Base-by-base conservation (phyloP, 2,329 filamentous ascomycete genomes). In the Tolypocladium tropicale region DNA sequence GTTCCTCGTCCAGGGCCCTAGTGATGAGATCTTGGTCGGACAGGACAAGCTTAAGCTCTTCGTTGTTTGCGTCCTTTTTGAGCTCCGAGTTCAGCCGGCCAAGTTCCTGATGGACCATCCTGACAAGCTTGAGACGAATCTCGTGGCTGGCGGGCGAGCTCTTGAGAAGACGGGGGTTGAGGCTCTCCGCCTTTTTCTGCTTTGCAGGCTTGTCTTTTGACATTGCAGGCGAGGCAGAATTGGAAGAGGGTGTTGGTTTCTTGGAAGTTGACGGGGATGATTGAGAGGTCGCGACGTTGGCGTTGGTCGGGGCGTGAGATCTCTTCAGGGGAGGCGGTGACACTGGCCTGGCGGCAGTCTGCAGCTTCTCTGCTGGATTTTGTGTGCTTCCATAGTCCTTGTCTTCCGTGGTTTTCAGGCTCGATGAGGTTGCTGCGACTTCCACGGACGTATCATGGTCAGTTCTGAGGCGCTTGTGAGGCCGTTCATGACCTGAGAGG, bases 1-100 rank as follows among this genome's bases (percentile, higher is more conserved):
- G 85, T 72, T 99, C 95, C 58, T 92, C 84, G 61, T 93, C 87
- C 1, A 93, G 74, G 0, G 84, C 82, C 58, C 83, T 76, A 61
- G 79, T 81, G 59, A 91, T 86, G 25, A 92, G 75, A 50, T 85
- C 80, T 65, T 89, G 83, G 1, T 83, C 76, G 1, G 79, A 80
- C 51, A 90, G 68, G 18, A 84, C 65, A 2, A 89, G 73, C 43
- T 69, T 67, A 46, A 76, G 73, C 23, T 81, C 78, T 7, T 77
- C 71, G 14, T 75, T 70, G 34, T 76, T 78, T 32, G 58, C 72
- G 48, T 75, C 74, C 55, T 80, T 82, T 52, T 75, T 74, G 2
- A 88, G 68, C 61, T 83, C 81, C 16, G 77, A 73, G 64, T 93
- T 91, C 10, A 92, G 77, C 5, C 85, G 78, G n/a, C 72, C 69